Evolutionary conservation across 148 eudicot genomes (phyloP).

Genomic region (Rhododendron mucronatum): DNA sequence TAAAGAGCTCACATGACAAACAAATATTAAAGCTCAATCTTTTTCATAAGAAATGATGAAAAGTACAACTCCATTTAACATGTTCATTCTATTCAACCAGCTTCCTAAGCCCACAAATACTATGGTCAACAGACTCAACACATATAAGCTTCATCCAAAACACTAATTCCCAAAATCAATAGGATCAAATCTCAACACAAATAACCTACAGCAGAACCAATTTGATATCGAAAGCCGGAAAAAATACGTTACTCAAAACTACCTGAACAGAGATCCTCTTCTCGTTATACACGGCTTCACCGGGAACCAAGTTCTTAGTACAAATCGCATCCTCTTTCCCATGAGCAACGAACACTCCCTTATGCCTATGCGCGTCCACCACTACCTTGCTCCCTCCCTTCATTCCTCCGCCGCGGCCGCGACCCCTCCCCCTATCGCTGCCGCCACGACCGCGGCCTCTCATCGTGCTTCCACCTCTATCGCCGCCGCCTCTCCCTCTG

Average conservation of each 20-base stretch:
- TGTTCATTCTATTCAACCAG: background rate
- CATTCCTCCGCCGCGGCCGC: slow-evolving; percentile 49
- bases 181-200: background rate
- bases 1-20: background rate
- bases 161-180: background rate
- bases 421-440: slow-evolving; percentile 13
- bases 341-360: slow-evolving; percentile 83
- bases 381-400: slow-evolving; percentile 74
- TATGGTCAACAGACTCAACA: background rate
- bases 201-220: background rate
- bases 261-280: slow-evolving; percentile 93
- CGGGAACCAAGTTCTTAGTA: slow-evolving; percentile 91
- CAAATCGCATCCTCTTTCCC: slow-evolving; percentile 94
- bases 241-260: background rate
- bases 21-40: background rate
- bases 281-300: slow-evolving; percentile 90
- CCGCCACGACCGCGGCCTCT: slow-evolving; percentile 28
- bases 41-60: too few species aligned
- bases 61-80: background rate
- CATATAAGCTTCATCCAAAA: background rate
- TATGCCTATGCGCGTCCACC: slow-evolving; percentile 86
- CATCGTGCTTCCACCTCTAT: slow-evolving; percentile 16
- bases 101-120: background rate
- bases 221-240: background rate
- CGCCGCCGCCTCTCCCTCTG: slow-evolving; percentile 15